Conservation (phyloP, 257 asterid species). For the Ophiorrhiza pumila region DNA sequence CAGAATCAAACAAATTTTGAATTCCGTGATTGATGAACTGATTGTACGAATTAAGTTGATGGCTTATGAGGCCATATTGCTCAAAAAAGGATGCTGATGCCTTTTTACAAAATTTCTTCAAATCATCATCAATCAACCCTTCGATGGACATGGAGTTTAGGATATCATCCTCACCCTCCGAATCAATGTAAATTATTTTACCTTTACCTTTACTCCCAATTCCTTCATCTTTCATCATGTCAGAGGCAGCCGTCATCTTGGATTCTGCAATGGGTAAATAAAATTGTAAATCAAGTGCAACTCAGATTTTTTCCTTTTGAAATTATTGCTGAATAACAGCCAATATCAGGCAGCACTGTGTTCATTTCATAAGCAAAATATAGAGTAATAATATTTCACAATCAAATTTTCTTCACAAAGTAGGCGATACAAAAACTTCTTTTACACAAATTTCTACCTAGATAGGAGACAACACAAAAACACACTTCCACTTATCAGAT, state of each 20-base stretch:
- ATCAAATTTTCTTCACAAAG: background rate
- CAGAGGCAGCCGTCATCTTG: slow-evolving; percentile 1
- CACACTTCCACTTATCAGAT: background rate
- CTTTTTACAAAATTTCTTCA: slow-evolving; percentile 53
- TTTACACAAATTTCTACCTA: background rate
- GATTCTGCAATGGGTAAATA: background rate
- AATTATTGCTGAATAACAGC: background rate
- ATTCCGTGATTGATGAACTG: slow-evolving; percentile 62
- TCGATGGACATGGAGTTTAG: slow-evolving; percentile 32
- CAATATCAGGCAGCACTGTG: background rate
- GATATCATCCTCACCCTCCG: slow-evolving; percentile 52
- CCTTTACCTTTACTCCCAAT: slow-evolving; percentile 22
- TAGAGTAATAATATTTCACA: background rate
- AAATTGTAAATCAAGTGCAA: background rate
- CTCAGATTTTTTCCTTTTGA: background rate
- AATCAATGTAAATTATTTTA: slow-evolving; percentile 38
- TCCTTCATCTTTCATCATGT: slow-evolving; percentile 22
- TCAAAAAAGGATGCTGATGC: slow-evolving; percentile 69
- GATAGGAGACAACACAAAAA: background rate
- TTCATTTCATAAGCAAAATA: background rate
- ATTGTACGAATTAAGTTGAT: slow-evolving; percentile 78
- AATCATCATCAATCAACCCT: no score
- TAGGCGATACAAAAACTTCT: background rate
- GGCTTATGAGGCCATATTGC: slow-evolving; percentile 76
- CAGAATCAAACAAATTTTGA: slow-evolving; percentile 64